phyloP scores from a whole-genome alignment of 345 rosid species.

The Citrus unshiu region DNA sequence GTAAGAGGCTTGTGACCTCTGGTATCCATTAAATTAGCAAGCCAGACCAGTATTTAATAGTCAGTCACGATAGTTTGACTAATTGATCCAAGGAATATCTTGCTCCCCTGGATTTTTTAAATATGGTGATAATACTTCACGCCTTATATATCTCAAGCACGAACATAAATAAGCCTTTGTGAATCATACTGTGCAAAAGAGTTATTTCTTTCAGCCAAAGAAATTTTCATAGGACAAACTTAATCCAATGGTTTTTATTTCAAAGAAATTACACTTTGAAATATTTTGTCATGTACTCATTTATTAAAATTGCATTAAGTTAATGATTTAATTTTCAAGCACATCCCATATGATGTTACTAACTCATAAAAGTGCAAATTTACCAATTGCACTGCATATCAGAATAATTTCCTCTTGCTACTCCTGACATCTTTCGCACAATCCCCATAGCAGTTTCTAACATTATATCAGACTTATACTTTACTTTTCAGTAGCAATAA shows the following conservation, averaged over 20 bases:
- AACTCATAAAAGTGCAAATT: background rate
- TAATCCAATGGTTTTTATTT: background rate
- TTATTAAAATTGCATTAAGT: background rate
- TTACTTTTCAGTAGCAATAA: background rate
- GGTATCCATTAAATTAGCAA: background rate
- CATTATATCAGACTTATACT: background rate
- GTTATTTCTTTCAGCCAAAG: background rate
- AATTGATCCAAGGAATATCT: background rate
- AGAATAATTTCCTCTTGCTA: background rate
- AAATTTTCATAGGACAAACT: background rate
- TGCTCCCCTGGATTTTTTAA: background rate
- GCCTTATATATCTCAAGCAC: background rate
- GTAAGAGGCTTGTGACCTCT: background rate
- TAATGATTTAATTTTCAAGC: background rate
- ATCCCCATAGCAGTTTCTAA: background rate
- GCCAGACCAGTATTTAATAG: background rate
- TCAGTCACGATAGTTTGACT: background rate
- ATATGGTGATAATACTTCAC: background rate
- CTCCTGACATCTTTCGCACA: background rate
- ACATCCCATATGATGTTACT: background rate
- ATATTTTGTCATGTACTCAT: background rate
- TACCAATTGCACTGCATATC: background rate
- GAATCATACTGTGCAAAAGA: background rate
- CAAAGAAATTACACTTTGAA: background rate
- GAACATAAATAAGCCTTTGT: background rate